These are phyloP conservation scores for Pisolithus tinctorius DNA, from an alignment of 768 basidiomycete species.

Conservation along the genomic window DNA sequence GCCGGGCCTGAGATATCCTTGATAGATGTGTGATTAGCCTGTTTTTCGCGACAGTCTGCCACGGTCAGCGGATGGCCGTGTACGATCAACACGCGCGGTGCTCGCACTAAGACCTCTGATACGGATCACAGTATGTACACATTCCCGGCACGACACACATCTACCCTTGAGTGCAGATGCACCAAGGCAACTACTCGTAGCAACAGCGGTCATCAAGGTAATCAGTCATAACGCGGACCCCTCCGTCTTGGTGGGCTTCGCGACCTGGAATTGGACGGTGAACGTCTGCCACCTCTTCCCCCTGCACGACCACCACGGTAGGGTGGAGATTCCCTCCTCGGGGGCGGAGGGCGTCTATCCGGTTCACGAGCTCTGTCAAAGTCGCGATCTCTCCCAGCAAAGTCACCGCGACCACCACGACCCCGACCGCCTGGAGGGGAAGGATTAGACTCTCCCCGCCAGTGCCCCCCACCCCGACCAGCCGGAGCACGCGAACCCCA, in stretches of 20 bases:
- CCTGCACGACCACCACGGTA: slow-evolving; percentile 40
- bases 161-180: not conserved
- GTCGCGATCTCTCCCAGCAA: slow-evolving; percentile 31
- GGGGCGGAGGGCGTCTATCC: slow-evolving; percentile 43
- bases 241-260: slow-evolving; percentile 37
- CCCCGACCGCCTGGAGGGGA: slow-evolving; percentile 37
- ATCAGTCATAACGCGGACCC: slow-evolving; percentile 27
- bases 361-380: slow-evolving; percentile 33
- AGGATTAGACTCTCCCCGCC: slow-evolving; percentile 64
- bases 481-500: slow-evolving; percentile 36
- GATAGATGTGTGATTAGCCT: not conserved
- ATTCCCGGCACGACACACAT: not conserved
- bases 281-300: slow-evolving; percentile 36
- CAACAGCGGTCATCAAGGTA: not conserved
- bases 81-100: not conserved
- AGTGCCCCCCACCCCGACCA: slow-evolving; percentile 62
- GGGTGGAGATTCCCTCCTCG: slow-evolving; percentile 40
- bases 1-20: too few relatives aligned
- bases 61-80: not conserved
- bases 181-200: not conserved
- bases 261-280: slow-evolving; percentile 31
- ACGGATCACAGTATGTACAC: too few relatives aligned
- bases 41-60: not conserved
- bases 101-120: not conserved
- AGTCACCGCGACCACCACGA: slow-evolving; percentile 33